Conservation (phyloP, 2,329 filamentous ascomycete species). For the Helminthosporium solani region DNA sequence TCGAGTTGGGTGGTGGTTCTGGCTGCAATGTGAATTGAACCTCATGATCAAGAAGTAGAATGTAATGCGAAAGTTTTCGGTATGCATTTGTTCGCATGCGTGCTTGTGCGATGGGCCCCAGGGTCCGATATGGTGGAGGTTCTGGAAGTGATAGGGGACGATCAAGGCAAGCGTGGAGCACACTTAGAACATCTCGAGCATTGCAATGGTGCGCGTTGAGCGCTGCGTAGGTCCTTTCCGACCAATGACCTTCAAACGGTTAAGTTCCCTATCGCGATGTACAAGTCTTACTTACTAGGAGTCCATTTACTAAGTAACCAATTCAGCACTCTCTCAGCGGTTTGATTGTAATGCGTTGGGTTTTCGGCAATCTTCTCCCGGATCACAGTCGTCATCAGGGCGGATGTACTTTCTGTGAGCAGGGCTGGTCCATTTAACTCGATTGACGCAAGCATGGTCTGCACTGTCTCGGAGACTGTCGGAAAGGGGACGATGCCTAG, state of each 20-base stretch:
- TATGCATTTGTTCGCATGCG: constrained; percentile 47
- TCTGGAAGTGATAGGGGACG: constrained; percentile 33
- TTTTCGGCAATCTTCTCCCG: constrained; percentile 66
- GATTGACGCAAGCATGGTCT: constrained; percentile 70
- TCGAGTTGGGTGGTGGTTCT: neutral
- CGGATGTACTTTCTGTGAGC: constrained; percentile 76
- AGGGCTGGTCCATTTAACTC: constrained; percentile 79
- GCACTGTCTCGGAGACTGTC: constrained; percentile 66
- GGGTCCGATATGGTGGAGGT: constrained; percentile 33
- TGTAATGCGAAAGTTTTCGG: constrained; percentile 49
- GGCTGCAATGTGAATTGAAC: constrained; percentile 9
- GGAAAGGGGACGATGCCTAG: constrained; percentile 67
- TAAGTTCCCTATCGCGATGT: constrained; percentile 4
- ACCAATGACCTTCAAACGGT: constrained; percentile 43
- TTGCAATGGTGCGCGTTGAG: constrained; percentile 64
- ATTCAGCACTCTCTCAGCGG: constrained; percentile 69
- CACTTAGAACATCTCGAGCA: constrained; percentile 64
- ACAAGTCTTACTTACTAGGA: constrained; percentile 60
- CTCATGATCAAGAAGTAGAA: constrained; percentile 44
- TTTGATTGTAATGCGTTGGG: constrained; percentile 66
- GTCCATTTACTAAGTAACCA: constrained; percentile 86
- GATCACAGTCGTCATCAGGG: constrained; percentile 70
- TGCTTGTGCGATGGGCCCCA: constrained; percentile 47
- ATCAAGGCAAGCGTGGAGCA: constrained; percentile 71
- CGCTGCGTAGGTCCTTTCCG: constrained; percentile 66